Conservation (phyloP, 495 filamentous ascomycete genomes). For the Penicillium macrosclerotiorum region DNA sequence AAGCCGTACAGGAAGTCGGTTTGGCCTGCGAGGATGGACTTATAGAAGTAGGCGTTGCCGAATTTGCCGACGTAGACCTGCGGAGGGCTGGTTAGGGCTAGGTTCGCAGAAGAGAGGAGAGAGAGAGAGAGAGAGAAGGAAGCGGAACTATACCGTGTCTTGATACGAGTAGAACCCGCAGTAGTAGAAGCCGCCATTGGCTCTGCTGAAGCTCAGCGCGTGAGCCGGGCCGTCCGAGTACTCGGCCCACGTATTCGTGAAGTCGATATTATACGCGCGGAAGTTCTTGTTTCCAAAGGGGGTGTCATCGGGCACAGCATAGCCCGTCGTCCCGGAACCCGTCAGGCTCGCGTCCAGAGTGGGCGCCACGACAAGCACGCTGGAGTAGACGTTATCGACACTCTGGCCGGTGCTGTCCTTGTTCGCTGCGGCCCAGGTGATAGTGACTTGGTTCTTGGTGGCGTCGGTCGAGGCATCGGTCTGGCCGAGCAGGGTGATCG, state of each 20-base stretch:
- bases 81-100: background rate
- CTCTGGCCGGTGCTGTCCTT: constrained; percentile 37
- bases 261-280: constrained; percentile 58
- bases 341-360: constrained; percentile 56
- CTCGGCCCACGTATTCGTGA: constrained; percentile 53
- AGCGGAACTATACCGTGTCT: constrained; percentile 57
- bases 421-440: constrained; percentile 50
- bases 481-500: constrained; percentile 54
- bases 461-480: constrained; percentile 38
- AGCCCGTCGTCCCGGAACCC: constrained; percentile 54
- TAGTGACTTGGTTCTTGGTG: constrained; percentile 45
- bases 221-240: constrained; percentile 54
- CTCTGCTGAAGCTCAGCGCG: constrained; percentile 52
- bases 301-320: constrained; percentile 53
- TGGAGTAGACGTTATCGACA: constrained; percentile 57
- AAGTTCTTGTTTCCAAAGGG: constrained; percentile 58
- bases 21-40: constrained; percentile 54
- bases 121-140: constrained; percentile 1
- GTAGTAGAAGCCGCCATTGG: constrained; percentile 60
- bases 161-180: constrained; percentile 58
- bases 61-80: constrained; percentile 61
- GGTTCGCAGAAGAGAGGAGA: constrained; percentile 1
- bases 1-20: constrained; percentile 60
- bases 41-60: constrained; percentile 57
- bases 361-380: constrained; percentile 53